These are phyloP conservation scores for Ceratobasidium papillatum DNA, from an alignment of 1,284 basidiomycete genomes.

Conservation along the genomic window DNA sequence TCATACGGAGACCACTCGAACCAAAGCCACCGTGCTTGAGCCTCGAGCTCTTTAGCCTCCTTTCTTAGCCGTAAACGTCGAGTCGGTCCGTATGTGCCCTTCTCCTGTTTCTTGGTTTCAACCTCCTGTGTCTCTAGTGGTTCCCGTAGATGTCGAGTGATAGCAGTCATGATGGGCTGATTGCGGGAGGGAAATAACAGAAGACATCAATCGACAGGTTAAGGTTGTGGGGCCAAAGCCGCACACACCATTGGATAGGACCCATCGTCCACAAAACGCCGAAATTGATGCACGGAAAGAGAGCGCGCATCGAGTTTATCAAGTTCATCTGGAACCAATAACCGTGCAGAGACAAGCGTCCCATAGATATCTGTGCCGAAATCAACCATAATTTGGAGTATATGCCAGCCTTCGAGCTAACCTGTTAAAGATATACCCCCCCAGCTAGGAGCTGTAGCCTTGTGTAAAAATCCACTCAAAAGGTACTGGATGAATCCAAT, in stretches of 20 bases:
- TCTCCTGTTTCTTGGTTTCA: conserved; percentile 39
- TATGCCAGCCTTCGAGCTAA: background rate
- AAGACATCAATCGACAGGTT: background rate
- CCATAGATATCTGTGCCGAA: conserved; percentile 54
- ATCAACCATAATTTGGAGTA: background rate
- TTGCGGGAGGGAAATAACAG: background rate
- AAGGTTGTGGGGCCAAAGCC: background rate
- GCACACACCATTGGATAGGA: conserved; percentile 49
- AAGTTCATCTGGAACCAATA: conserved; percentile 52
- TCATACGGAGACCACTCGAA: conserved; percentile 57
- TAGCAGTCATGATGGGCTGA: conserved; percentile 55
- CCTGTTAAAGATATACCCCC: conserved; percentile 51
- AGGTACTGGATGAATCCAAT: conserved; percentile 45
- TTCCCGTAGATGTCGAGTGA: conserved; percentile 50
- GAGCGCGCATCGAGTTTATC: conserved; percentile 50
- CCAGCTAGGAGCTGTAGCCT: conserved; percentile 50
- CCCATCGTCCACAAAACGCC: conserved; percentile 51
- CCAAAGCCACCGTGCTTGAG: conserved; percentile 51
- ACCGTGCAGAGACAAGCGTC: conserved; percentile 54
- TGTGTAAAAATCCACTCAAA: conserved; percentile 54
- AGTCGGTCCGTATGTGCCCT: conserved; percentile 46
- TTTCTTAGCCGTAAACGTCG: conserved; percentile 46
- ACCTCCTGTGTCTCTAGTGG: conserved; percentile 45
- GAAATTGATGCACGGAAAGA: conserved; percentile 54
- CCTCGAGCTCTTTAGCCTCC: conserved; percentile 47